These are phyloP conservation scores for Fusarium buxicola DNA, from an alignment of 2,329 filamentous ascomycete genomes.

Conservation along the genomic window DNA sequence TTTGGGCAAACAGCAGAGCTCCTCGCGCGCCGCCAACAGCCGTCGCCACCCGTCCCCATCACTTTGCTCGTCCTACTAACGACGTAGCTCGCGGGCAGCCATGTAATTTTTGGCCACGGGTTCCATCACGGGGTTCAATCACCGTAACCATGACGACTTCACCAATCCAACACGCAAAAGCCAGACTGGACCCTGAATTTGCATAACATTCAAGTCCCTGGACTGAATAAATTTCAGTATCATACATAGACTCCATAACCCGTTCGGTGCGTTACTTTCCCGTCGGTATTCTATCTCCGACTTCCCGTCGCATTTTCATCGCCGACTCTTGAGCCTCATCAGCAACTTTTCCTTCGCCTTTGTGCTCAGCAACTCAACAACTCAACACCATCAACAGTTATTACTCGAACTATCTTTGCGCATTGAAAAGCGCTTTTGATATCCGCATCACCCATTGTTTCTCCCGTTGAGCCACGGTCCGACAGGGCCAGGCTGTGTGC, in stretches of 20 bases:
- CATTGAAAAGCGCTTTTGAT: not conserved
- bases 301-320: slow-evolving; percentile 18
- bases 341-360: slow-evolving; percentile 54
- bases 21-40: slow-evolving; percentile 33
- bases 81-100: slow-evolving; percentile 14
- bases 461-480: slow-evolving; percentile 24
- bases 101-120: slow-evolving; percentile 30
- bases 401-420: not conserved
- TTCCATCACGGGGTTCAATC: slow-evolving; percentile 18
- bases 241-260: slow-evolving; percentile 1
- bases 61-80: slow-evolving; percentile 22
- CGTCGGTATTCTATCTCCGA: slow-evolving; percentile 37
- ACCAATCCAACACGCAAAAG: not conserved
- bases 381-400: not conserved
- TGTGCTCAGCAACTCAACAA: slow-evolving; percentile 27
- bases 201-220: not conserved
- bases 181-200: not conserved
- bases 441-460: slow-evolving; percentile 36
- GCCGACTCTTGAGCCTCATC: slow-evolving; percentile 30
- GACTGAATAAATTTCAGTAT: not conserved
- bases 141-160: slow-evolving; percentile 22
- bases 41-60: slow-evolving; percentile 34
- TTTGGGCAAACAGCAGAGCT: not conserved
- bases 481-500: slow-evolving; percentile 43
- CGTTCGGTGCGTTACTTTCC: slow-evolving; percentile 8